Evolutionary conservation across 495 filamentous ascomycete genomes (phyloP).

Genomic region (Durotheca rogersii): DNA sequence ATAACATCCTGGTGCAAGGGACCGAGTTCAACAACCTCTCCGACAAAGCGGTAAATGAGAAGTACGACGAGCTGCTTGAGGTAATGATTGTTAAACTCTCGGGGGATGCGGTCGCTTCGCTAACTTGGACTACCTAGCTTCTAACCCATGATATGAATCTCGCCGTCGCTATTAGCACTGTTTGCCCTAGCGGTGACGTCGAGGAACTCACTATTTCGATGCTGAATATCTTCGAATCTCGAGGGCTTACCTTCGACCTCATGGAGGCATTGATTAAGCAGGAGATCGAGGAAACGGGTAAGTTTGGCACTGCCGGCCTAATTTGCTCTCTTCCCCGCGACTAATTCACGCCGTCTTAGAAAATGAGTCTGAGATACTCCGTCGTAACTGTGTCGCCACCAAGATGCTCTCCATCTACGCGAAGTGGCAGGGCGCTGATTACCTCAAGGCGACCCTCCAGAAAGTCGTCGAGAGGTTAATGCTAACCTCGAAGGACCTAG

Average conservation of each 20-base stretch:
- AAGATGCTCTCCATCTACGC: conserved; percentile 69
- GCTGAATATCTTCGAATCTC: conserved; percentile 65
- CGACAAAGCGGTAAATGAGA: conserved; percentile 63
- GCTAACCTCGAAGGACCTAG: conserved; percentile 58
- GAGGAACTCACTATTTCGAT: conserved; percentile 65
- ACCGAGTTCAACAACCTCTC: conserved; percentile 66
- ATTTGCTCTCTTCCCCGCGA: neutral
- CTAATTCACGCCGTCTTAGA: conserved; percentile 38
- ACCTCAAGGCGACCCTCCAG: conserved; percentile 63
- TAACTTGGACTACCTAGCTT: conserved; percentile 40
- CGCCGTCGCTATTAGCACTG: conserved; percentile 60
- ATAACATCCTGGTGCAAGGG: conserved; percentile 66
- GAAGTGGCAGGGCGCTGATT: conserved; percentile 64
- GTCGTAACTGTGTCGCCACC: conserved; percentile 64
- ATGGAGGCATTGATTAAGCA: conserved; percentile 64
- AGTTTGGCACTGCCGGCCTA: neutral
- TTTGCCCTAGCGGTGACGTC: conserved; percentile 63
- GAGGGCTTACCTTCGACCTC: conserved; percentile 59
- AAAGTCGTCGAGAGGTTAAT: conserved; percentile 62
- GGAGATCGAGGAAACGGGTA: conserved; percentile 62
- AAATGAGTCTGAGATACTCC: conserved; percentile 62
- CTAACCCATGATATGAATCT: conserved; percentile 60
- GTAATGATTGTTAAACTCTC: conserved; percentile 33
- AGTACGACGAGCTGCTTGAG: conserved; percentile 62
- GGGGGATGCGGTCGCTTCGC: neutral